Evolutionary conservation across 148 eudicot genomes (phyloP).

Genomic region (Talinum fruticosum): DNA sequence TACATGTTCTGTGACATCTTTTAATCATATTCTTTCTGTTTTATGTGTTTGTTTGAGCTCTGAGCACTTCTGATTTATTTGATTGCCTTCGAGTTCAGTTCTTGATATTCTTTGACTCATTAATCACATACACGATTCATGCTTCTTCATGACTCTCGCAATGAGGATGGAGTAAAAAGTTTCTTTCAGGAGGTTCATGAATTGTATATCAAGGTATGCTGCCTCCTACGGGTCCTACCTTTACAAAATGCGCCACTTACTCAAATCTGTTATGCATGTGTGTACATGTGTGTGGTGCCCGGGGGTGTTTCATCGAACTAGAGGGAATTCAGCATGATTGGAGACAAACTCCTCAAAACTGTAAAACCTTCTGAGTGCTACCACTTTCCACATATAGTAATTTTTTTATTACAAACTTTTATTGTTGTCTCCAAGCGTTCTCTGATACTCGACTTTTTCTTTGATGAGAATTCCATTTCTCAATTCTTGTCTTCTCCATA

Average conservation of each 20-base stretch:
- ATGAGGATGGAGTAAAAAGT: conserved; percentile 97
- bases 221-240: neutral
- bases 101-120: conserved; percentile 45
- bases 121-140: conserved; percentile 78
- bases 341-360: neutral
- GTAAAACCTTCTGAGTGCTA: too few relatives aligned
- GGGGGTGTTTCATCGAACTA: too few relatives aligned
- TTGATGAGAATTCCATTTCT: too few relatives aligned
- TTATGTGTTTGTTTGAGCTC: neutral
- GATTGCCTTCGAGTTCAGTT: neutral
- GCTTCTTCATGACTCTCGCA: conserved; percentile 95
- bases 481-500: too few relatives aligned
- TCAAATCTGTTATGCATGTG: conserved; percentile 1
- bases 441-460: too few relatives aligned
- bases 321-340: too few relatives aligned
- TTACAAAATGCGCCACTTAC: too few relatives aligned
- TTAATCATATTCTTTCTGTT: neutral
- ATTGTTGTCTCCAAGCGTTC: too few relatives aligned
- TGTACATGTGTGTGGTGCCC: neutral
- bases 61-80: neutral
- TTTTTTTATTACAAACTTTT: too few relatives aligned
- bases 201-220: conserved; percentile 80
- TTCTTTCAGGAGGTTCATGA: conserved; percentile 99
- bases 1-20: neutral
- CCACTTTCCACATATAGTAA: too few relatives aligned